Percentiles rank a stretch among this genome's conserved stretches.
phyloP scores from a whole-genome alignment of 805 yeast genomes.

The Lachancea waltii region DNA sequence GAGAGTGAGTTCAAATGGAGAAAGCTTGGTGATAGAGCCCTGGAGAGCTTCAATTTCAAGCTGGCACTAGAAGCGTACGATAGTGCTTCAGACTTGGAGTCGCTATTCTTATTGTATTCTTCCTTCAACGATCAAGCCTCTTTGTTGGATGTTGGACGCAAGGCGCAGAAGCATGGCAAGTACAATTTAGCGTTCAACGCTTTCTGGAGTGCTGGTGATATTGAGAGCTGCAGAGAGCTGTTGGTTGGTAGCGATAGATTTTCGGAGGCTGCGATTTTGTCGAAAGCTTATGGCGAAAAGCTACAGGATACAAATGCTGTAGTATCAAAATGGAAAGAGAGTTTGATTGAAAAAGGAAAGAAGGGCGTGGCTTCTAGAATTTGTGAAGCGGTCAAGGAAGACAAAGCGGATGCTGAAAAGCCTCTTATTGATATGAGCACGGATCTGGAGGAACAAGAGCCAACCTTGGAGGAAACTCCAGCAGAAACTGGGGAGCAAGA shows the following conservation, averaged over 20 bases:
- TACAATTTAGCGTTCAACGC: constrained; percentile 89
- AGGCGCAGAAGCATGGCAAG: constrained; percentile 67
- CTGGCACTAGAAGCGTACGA: constrained; percentile 76
- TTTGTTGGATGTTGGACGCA: constrained; percentile 55
- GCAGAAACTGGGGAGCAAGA: constrained; percentile 15
- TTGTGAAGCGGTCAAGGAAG: constrained; percentile 35
- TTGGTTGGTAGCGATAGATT: constrained; percentile 61
- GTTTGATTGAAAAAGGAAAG: constrained; percentile 47
- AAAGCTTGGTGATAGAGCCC: constrained; percentile 80
- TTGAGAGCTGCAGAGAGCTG: constrained; percentile 54
- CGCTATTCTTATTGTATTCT: constrained; percentile 74
- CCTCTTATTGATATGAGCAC: constrained; percentile 38
- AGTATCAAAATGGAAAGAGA: constrained; percentile 62
- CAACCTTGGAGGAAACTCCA: background rate
- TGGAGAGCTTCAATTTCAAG: constrained; percentile 69
- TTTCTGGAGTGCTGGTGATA: constrained; percentile 78
- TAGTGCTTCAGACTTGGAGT: constrained; percentile 73
- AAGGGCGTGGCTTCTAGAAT: constrained; percentile 57
- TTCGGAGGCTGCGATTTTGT: constrained; percentile 81
- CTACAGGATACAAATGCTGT: constrained; percentile 39
- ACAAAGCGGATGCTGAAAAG: constrained; percentile 18
- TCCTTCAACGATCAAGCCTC: constrained; percentile 66
- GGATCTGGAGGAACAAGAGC: constrained; percentile 23
- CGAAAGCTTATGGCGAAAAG: constrained; percentile 58
- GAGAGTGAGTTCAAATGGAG: constrained; percentile 76